These are phyloP conservation scores for Mycena galopus DNA, from an alignment of 768 basidiomycete genomes.

Conservation along the genomic window DNA sequence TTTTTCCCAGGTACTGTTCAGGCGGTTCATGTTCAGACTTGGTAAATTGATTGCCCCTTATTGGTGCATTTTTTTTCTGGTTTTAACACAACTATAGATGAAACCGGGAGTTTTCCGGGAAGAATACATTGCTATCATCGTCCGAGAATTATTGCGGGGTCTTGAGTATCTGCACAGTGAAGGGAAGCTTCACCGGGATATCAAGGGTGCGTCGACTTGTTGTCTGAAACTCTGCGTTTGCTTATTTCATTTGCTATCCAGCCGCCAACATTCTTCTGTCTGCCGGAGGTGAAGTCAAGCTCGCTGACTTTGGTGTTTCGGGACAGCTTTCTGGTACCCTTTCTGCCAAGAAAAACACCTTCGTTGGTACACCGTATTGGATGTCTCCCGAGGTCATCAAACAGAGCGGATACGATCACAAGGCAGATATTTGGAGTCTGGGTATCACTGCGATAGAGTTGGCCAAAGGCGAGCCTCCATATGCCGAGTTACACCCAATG, in stretches of 20 bases:
- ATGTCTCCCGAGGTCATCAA: slow-evolving; percentile 99
- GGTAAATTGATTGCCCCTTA: slow-evolving; percentile 59
- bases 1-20: slow-evolving; percentile 85
- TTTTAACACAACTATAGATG: slow-evolving; percentile 71
- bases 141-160: slow-evolving; percentile 91
- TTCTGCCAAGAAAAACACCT: slow-evolving; percentile 97
- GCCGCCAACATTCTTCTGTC: slow-evolving; percentile 96
- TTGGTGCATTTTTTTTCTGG: slow-evolving; percentile 26
- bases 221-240: neutral
- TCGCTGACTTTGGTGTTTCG: slow-evolving; percentile 99
- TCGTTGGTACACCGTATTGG: slow-evolving; percentile 99
- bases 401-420: slow-evolving; percentile 98
- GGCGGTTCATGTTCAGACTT: slow-evolving; percentile 98
- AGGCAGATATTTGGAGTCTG: slow-evolving; percentile 98
- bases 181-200: slow-evolving; percentile 98
- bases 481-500: slow-evolving; percentile 99
- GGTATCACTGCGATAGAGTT: slow-evolving; percentile 98
- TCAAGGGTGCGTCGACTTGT: slow-evolving; percentile 80
- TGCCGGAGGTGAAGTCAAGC: slow-evolving; percentile 94
- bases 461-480: slow-evolving; percentile 97
- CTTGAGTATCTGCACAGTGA: slow-evolving; percentile 96
- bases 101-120: slow-evolving; percentile 98
- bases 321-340: slow-evolving; percentile 95
- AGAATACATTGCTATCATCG: slow-evolving; percentile 98
- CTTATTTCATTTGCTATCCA: slow-evolving; percentile 46